These are phyloP conservation scores for Curvularia hawaiiensis DNA, from an alignment of 2,329 filamentous ascomycete genomes.

Conservation along the genomic window DNA sequence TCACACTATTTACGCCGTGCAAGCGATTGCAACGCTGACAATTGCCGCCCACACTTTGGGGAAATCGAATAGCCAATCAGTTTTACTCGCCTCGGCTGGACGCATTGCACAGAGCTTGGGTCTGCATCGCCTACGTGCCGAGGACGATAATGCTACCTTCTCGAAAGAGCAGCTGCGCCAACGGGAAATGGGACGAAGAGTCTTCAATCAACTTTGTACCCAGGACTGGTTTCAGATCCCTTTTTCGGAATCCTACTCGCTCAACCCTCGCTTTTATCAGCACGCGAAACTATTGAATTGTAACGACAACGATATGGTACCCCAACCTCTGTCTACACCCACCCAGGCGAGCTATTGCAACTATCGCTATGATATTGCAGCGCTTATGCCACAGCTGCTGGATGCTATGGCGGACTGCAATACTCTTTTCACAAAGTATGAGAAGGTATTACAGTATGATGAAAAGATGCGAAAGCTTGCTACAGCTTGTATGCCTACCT, in stretches of 20 bases:
- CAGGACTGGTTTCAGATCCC: constrained; percentile 52
- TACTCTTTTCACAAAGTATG: constrained; percentile 49
- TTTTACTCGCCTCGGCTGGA: constrained; percentile 52
- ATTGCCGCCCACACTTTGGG: constrained; percentile 56
- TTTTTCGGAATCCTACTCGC: constrained; percentile 48
- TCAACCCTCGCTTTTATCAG: constrained; percentile 39
- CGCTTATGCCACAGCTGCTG: constrained; percentile 46
- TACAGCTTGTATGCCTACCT: constrained; percentile 41
- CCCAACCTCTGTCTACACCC: constrained; percentile 22
- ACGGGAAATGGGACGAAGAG: constrained; percentile 42
- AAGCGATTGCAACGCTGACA: constrained; percentile 53
- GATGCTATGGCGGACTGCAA: constrained; percentile 44
- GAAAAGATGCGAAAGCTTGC: constrained; percentile 45
- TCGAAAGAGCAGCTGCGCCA: constrained; percentile 19
- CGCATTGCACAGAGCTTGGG: constrained; percentile 56
- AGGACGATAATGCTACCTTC: constrained; percentile 3
- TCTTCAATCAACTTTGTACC: constrained; percentile 47
- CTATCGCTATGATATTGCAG: constrained; percentile 46
- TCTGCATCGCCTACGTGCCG: constrained; percentile 48
- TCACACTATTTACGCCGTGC: constrained; percentile 49
- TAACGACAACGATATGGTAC: constrained; percentile 37
- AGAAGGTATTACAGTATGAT: constrained; percentile 48
- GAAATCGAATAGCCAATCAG: constrained; percentile 52
- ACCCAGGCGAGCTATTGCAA: constrained; percentile 44
- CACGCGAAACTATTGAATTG: constrained; percentile 42